Base-by-base conservation (phyloP, 116 monocot species). In the Zostera marina region DNA sequence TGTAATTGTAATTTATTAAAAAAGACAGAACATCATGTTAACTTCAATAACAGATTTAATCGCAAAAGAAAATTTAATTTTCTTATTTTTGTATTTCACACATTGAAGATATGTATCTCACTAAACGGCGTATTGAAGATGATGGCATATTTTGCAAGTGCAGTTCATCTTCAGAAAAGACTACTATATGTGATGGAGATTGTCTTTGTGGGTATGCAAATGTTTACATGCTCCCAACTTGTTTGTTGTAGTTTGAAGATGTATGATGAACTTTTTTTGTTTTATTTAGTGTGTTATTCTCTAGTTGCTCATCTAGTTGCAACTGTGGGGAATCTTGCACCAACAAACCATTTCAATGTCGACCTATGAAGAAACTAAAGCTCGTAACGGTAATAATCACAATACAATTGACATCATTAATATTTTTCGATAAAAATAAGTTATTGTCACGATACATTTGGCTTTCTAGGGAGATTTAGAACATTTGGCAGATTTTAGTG, bases 81-180 rank as follows among this genome's bases (percentile, higher is more conserved):
- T 7, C 14, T 14, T 14, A 3, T 54, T 13, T 20, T 63, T 63
- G 44, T 9, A 42, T 68, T 73, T 87, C 41, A 72, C 72, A 41
- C 8, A 4, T 15, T 41, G 23, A 73, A 93, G 93, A 94, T 76
- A 48, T 88, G 10, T 84, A 94, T 63, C 79, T 94, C 8, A 88
- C 70, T 52, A 88, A 82, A 69, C 81, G 67, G 65, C 81, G 79
- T 44, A 53, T 65, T 24, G 93, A 94, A 48, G 88, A 89, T 69
- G 90, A 88, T 74, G 92, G 92, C 20, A 92, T 92, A 57, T 94
- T 88, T 62, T 94, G 88, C 58, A 75, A 84, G 32, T 94, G 93
- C 71, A 61, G 41, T 47, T 54, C 74, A 57, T 70, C 76, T 21
- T 55, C 66, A 8, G 75, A 69, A 46, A 47, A 51, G 24, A 58